Percentiles rank a stretch among this genome's conserved stretches.
Evolutionary conservation across 257 asterid genomes (phyloP).

Genomic region (Ligustrum vulgare): DNA sequence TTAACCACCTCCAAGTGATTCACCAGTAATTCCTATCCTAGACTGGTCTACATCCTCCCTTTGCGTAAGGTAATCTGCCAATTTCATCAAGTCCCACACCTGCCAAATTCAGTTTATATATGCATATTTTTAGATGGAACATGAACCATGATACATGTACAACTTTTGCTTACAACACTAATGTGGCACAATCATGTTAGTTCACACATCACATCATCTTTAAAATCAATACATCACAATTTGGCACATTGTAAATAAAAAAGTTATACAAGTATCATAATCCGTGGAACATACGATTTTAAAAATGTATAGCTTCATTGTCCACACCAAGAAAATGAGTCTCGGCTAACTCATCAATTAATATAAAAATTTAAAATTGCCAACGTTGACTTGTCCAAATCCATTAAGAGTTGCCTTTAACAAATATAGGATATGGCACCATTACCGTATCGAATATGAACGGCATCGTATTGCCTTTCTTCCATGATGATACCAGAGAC

Average conservation of each 20-base stretch:
- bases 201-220: too few species aligned
- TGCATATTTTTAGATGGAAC: background rate
- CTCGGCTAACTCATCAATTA: slow-evolving; percentile 6
- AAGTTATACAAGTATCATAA: too few species aligned
- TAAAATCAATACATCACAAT: too few species aligned
- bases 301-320: background rate
- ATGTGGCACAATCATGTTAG: too few species aligned
- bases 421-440: slow-evolving; percentile 1
- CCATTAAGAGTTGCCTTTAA: background rate
- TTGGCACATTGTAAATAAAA: too few species aligned
- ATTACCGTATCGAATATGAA: slow-evolving; percentile 85
- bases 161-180: too few species aligned
- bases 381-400: slow-evolving; percentile 9
- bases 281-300: background rate
- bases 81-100: slow-evolving; percentile 87
- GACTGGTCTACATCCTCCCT: slow-evolving; percentile 79
- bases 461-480: slow-evolving; percentile 85
- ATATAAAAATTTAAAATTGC: slow-evolving; percentile 1
- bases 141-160: too few species aligned
- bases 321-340: background rate
- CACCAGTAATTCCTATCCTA: slow-evolving; percentile 89
- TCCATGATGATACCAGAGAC: slow-evolving; percentile 91
- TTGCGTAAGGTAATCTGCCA: slow-evolving; percentile 72
- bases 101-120: slow-evolving; percentile 31
- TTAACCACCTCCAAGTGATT: slow-evolving; percentile 95